phyloP scores from a whole-genome alignment of 441 rosid genomes.

The Sinapis alba region DNA sequence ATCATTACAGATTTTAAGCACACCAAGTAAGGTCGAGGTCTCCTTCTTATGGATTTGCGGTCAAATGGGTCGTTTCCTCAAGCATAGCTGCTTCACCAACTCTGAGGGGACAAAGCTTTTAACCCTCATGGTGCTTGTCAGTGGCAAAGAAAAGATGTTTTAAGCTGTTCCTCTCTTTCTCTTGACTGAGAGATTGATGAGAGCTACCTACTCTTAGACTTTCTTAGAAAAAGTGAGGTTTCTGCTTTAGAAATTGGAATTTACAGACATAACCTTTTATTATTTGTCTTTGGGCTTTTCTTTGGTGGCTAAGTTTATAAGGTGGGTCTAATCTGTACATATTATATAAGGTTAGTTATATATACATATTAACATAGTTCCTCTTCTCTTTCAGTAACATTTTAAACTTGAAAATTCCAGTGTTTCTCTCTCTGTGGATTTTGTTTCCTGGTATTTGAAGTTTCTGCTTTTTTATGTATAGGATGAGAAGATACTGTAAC shows the following conservation, averaged over 20 bases:
- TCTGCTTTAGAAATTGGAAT: constrained; percentile 46
- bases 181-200: constrained; percentile 17
- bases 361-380: constrained; percentile 3
- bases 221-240: constrained; percentile 42
- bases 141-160: constrained; percentile 8
- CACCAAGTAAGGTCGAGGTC: no score
- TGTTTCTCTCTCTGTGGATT: not conserved
- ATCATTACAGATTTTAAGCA: no score
- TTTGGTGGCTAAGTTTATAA: constrained; percentile 34
- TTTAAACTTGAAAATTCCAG: constrained; percentile 44
- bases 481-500: constrained; percentile 63
- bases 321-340: constrained; percentile 17
- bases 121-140: constrained; percentile 17
- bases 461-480: constrained; percentile 48
- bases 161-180: constrained; percentile 2
- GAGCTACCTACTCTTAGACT: constrained; percentile 15
- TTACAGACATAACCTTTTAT: constrained; percentile 47
- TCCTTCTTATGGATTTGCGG: no score
- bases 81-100: no score
- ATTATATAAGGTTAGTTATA: constrained; percentile 27
- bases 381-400: constrained; percentile 32
- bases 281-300: constrained; percentile 25
- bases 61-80: no score
- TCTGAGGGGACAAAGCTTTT: constrained; percentile 26
- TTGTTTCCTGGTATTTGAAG: constrained; percentile 38